phyloP scores from a whole-genome alignment of 345 rosid species.

The Citrus mangshanensis region DNA sequence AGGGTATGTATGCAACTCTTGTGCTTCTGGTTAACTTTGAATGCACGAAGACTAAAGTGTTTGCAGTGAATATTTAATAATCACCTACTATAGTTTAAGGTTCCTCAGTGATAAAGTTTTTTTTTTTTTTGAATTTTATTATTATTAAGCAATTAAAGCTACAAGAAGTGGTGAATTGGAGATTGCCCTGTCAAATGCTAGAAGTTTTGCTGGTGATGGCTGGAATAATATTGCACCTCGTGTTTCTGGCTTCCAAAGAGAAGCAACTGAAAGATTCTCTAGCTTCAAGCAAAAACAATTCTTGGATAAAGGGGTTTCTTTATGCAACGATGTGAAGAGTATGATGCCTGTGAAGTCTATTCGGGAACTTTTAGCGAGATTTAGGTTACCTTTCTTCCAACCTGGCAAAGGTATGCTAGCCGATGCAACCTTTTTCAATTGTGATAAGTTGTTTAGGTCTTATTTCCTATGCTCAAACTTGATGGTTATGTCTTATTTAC shows the following conservation, averaged over 20 bases:
- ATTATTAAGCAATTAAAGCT: slow-evolving; percentile 35
- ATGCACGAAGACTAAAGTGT: too few species aligned
- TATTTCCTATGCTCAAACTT: background rate
- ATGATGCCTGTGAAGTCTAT: slow-evolving; percentile 35
- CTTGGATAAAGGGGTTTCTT: slow-evolving; percentile 23
- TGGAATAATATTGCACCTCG: slow-evolving; percentile 42
- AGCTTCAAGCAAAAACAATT: slow-evolving; percentile 34
- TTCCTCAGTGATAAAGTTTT: background rate
- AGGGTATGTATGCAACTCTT: too few species aligned
- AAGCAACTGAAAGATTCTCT: slow-evolving; percentile 43
- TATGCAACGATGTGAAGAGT: slow-evolving; percentile 31
- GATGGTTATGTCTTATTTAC: background rate
- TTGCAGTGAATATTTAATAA: too few species aligned
- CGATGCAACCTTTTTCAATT: background rate
- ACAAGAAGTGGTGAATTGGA: slow-evolving; percentile 42
- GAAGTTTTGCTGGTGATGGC: slow-evolving; percentile 23
- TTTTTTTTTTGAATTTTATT: too few species aligned
- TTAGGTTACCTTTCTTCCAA: slow-evolving; percentile 33
- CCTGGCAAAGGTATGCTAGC: slow-evolving; percentile 46
- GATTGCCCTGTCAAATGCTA: slow-evolving; percentile 26
- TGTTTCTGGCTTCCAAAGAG: slow-evolving; percentile 42
- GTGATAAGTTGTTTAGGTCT: background rate
- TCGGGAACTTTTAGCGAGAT: slow-evolving; percentile 39
- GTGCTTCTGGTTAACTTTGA: too few species aligned
- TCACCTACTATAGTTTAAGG: background rate